These are phyloP conservation scores for Pythium apleroticum DNA, from an alignment of 352 stramenopile genomes.

Conservation along the genomic window DNA sequence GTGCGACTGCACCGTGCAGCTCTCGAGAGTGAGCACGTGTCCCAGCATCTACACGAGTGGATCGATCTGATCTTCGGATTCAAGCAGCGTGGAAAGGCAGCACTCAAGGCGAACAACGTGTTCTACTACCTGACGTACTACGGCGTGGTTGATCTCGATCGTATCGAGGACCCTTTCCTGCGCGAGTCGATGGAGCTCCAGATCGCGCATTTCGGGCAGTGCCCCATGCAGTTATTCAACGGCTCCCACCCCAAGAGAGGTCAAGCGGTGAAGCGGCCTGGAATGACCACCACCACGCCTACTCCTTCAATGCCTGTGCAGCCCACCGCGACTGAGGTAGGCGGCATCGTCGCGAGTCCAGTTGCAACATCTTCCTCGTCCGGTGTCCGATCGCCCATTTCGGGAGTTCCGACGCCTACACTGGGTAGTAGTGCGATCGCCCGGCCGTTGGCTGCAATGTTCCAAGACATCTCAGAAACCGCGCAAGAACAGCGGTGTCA, in stretches of 20 bases:
- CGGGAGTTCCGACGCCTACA: conserved; percentile 1
- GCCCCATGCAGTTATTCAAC: conserved; percentile 94
- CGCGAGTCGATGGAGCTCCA: conserved; percentile 96
- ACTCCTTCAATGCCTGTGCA: conserved; percentile 21
- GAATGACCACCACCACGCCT: conserved; percentile 22
- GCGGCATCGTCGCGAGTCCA: conserved; percentile 1
- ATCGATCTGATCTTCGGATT: conserved; percentile 99
- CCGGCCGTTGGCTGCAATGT: conserved; percentile 61
- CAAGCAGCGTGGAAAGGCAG: conserved; percentile 95
- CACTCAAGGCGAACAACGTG: conserved; percentile 95
- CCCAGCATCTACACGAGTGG: conserved; percentile 96
- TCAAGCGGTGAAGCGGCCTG: not conserved
- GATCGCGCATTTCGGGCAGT: conserved; percentile 99
- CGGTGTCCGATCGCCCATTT: conserved; percentile 10
- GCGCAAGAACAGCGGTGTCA: conserved; percentile 58
- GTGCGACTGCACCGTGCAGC: conserved; percentile 94
- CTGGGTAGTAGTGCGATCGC: conserved; percentile 6
- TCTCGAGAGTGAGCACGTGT: conserved; percentile 98
- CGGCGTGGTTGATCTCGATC: conserved; percentile 95
- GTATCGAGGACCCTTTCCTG: conserved; percentile 93
- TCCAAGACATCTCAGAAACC: conserved; percentile 49
- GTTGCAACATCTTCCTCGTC: conserved; percentile 5
- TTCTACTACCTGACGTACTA: conserved; percentile 95
- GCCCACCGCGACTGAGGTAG: conserved; percentile 6
- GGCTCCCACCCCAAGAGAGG: conserved; percentile 70